Evolutionary conservation across 768 basidiomycete genomes (phyloP).

Genomic region (Rhodosporidiobolus sp.): DNA sequence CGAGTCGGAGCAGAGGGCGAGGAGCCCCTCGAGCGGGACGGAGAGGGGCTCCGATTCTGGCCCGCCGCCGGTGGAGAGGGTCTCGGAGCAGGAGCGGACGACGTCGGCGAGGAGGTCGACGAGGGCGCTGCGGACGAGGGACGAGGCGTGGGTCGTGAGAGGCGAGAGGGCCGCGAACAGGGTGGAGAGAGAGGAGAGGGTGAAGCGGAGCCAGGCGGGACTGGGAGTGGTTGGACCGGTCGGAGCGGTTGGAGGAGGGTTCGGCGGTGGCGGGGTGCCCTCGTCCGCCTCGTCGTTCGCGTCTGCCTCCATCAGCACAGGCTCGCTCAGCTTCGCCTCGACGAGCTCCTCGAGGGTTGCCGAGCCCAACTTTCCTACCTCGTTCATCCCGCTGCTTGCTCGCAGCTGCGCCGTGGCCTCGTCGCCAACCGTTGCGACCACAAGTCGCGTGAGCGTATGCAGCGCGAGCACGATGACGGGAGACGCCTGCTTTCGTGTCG

Average conservation of each 20-base stretch:
- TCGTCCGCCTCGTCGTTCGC: neutral
- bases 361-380: conserved; percentile 44
- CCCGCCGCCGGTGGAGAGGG: no score
- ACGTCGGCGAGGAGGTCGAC: conserved; percentile 58
- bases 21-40: conserved; percentile 51
- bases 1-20: conserved; percentile 65
- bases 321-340: conserved; percentile 41
- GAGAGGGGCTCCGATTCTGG: neutral
- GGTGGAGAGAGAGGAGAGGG: conserved; percentile 75
- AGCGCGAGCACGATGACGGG: conserved; percentile 52
- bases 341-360: conserved; percentile 64
- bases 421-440: conserved; percentile 65
- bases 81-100: conserved; percentile 48
- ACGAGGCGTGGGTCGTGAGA: conserved; percentile 67
- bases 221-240: conserved; percentile 53
- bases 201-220: conserved; percentile 73
- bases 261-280: neutral
- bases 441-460: conserved; percentile 57
- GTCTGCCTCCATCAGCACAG: neutral
- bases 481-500: conserved; percentile 17
- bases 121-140: conserved; percentile 62
- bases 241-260: neutral
- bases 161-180: conserved; percentile 73
- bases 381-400: conserved; percentile 49
- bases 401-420: conserved; percentile 64